Evolutionary conservation across 2,329 filamentous ascomycete species (phyloP), one percentile per base, ranked within the genome.

Genomic region (Fusarium luffae): DNA sequence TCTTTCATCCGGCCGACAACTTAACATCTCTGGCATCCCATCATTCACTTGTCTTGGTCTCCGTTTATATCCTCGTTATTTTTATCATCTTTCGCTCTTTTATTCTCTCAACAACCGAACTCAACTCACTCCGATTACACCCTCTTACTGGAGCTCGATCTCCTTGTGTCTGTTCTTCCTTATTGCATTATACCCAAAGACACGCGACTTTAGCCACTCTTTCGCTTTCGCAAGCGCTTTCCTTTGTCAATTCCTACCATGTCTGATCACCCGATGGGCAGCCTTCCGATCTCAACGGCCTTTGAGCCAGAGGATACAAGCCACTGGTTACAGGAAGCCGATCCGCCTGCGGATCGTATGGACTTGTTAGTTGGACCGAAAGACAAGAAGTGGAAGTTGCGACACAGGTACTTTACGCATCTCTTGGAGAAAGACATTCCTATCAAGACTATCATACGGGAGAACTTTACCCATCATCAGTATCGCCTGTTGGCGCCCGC

Each of bases 391-490:
- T 78, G 70, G 72, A 65, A 65, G 9, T 80, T 37, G 5, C 18
- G 34, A 77, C 66, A 78, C 72, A 1, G 63, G 0, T 72, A 74
- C 16, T 83, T 83, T 54, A 59, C 61, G 2, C 42, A 58, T 3
- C 43, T 79, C 7, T 62, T 82, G 30, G 46, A 61, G 7, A 64
- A 73, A 1, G 49, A 60, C 1, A 58, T 69, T 12, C 73, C 76
- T 2, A 64, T 82, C 10, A 46, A 74, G 2, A 34, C 75, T 1
- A 77, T 83, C n/a, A 59, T 83, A 2, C 59, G 77, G 4, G 62
- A 67, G 2, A 70, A 69, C 23, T 83, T 83, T 25, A 78, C 78
- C 2, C 40, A 59, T 0, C 71, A 81, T 41, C 82, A 83, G 59
- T 70, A 76, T 21, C 64, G 56, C 2, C 57, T 81, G 25, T 72